These are phyloP conservation scores for Coix lacrymajobi DNA, from an alignment of 176 grass and related monocot genomes.

Conservation along the genomic window DNA sequence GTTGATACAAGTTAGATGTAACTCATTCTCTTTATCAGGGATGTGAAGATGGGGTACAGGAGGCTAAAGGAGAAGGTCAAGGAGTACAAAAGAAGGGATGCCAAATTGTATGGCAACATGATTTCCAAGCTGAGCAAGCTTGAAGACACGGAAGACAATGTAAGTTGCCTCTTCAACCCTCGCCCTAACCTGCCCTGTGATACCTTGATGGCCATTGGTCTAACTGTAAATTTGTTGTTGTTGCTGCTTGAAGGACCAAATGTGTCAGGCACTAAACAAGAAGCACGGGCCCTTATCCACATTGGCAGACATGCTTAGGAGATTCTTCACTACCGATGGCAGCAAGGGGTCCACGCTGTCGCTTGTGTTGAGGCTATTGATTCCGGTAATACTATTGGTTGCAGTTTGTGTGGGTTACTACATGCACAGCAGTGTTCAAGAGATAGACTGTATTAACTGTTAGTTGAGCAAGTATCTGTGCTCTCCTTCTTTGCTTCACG, in stretches of 20 bases:
- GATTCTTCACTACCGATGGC: conserved; percentile 16
- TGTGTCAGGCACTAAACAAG: conserved; percentile 19
- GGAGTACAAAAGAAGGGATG: conserved; percentile 51
- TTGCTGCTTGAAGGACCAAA: conserved; percentile 29
- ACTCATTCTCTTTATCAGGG: conserved; percentile 27
- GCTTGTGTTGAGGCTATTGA: conserved; percentile 36
- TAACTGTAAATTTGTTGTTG: not conserved
- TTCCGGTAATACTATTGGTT: conserved; percentile 30
- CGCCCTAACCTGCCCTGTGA: not conserved
- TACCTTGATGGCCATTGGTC: not conserved
- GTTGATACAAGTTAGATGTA: not conserved
- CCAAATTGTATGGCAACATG: conserved; percentile 60
- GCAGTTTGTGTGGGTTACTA: conserved; percentile 41
- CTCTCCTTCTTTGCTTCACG: not conserved
- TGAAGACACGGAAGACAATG: conserved; percentile 19
- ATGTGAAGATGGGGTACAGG: conserved; percentile 55
- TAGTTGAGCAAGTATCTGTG: not conserved
- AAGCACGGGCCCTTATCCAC: conserved; percentile 24
- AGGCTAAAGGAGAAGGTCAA: conserved; percentile 54
- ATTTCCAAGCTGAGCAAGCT: conserved; percentile 48
- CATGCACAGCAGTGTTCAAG: conserved; percentile 23
- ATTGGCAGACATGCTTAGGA: conserved; percentile 17
- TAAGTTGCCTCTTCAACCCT: not conserved
- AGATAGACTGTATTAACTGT: conserved; percentile 46
- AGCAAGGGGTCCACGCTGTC: conserved; percentile 29